Conservation (phyloP, 108 stramenopile species). For the Nannochloropsis granulata region DNA sequence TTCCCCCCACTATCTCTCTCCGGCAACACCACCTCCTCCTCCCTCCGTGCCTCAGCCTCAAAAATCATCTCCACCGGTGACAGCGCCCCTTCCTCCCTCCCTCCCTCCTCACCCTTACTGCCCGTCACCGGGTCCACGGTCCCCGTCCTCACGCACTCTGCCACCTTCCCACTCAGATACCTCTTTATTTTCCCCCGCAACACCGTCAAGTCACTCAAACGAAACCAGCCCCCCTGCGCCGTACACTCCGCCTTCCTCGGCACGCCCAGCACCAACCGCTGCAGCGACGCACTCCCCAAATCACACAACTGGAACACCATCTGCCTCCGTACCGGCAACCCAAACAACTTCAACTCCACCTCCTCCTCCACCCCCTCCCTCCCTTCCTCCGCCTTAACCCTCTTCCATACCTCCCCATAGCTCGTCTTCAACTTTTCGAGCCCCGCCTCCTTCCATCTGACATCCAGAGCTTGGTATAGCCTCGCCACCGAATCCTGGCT, state of each 20-base stretch:
- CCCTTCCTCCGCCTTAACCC: neutral
- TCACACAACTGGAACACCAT: neutral
- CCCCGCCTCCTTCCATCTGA: neutral
- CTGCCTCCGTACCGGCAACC: neutral
- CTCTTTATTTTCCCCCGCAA: neutral
- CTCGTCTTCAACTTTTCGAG: neutral
- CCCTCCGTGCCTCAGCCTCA: conserved; percentile 6
- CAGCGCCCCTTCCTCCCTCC: neutral
- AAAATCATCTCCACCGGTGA: neutral
- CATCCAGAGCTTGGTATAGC: neutral
- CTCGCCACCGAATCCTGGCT: neutral
- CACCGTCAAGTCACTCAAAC: neutral
- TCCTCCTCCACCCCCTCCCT: neutral
- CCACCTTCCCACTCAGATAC: neutral
- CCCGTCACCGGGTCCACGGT: neutral
- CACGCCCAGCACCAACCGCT: neutral
- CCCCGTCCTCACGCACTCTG: neutral
- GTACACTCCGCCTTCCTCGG: neutral
- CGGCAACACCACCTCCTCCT: neutral
- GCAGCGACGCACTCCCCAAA: neutral
- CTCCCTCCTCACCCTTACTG: neutral
- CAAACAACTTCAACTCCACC: neutral
- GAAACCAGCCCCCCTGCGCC: neutral
- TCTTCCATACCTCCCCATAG: neutral
- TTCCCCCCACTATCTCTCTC: neutral